These are phyloP conservation scores for Cercophora newfieldiana DNA, from an alignment of 495 filamentous ascomycete species.

Conservation along the genomic window DNA sequence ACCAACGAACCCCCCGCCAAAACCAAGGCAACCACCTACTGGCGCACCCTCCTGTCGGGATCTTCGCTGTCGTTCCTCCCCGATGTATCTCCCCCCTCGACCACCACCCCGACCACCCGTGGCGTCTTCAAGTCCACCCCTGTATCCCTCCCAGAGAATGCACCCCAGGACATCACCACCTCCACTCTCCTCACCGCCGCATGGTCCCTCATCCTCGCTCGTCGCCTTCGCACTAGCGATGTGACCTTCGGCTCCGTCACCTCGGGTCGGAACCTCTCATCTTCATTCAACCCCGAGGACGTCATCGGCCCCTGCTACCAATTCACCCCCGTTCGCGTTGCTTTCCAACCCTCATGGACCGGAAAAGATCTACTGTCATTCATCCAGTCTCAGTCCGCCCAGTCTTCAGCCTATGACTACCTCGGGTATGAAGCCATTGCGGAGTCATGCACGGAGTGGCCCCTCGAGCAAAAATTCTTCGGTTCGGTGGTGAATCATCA, in stretches of 20 bases:
- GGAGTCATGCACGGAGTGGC: slow-evolving; percentile 25
- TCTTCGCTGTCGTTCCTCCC: slow-evolving; percentile 51
- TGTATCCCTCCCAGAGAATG: slow-evolving; percentile 41
- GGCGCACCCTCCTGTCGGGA: slow-evolving; percentile 53
- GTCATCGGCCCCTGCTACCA: slow-evolving; percentile 49
- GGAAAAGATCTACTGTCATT: slow-evolving; percentile 33
- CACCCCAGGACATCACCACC: slow-evolving; percentile 50
- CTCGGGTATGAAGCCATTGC: slow-evolving; percentile 38
- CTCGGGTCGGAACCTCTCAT: slow-evolving; percentile 56
- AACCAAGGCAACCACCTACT: slow-evolving; percentile 50
- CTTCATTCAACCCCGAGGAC: slow-evolving; percentile 41
- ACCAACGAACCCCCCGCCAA: slow-evolving; percentile 27
- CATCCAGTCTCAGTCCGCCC: slow-evolving; percentile 42
- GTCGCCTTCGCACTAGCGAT: slow-evolving; percentile 48
- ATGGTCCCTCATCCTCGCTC: slow-evolving; percentile 61
- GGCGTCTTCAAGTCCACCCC: slow-evolving; percentile 30
- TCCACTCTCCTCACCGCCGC: slow-evolving; percentile 60
- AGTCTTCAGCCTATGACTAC: slow-evolving; percentile 37
- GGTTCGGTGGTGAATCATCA: slow-evolving; percentile 45
- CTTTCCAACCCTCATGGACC: slow-evolving; percentile 29
- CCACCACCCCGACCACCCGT: slow-evolving; percentile 13
- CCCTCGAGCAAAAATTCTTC: slow-evolving; percentile 31
- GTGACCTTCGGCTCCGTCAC: slow-evolving; percentile 62
- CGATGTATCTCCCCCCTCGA: neutral
- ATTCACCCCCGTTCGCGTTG: slow-evolving; percentile 42